phyloP scores from a whole-genome alignment of 305 asterid genomes.

The Fraxinus dipetala region DNA sequence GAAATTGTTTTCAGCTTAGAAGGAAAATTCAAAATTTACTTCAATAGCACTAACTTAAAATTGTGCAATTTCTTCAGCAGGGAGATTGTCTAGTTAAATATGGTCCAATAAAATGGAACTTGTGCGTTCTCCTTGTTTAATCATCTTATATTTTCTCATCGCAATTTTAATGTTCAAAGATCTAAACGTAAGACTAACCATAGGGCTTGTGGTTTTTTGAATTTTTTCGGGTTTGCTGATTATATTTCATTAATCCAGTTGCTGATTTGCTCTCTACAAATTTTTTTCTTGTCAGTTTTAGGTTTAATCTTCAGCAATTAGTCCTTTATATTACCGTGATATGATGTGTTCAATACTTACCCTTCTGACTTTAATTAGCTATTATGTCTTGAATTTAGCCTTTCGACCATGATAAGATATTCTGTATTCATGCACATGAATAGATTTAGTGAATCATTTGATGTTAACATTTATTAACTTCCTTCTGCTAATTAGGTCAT shows the following conservation, averaged over 20 bases:
- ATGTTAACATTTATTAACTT: constrained; percentile 15
- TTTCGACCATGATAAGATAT: not conserved
- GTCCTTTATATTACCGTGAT: constrained; percentile 1
- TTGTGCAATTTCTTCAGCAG: not conserved
- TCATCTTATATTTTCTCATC: not conserved
- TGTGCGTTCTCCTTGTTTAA: not conserved
- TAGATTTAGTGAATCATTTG: constrained; percentile 4
- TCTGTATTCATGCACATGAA: not conserved
- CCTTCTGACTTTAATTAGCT: not conserved
- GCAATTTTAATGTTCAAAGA: not conserved
- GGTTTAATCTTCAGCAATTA: not conserved
- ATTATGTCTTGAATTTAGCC: not conserved
- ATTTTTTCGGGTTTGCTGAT: not conserved
- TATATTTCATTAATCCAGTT: not conserved
- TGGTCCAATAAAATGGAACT: not conserved
- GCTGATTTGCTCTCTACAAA: not conserved
- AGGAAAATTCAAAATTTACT: not conserved
- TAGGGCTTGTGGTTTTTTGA: not conserved
- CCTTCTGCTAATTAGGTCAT: constrained; percentile 52
- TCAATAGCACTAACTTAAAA: not conserved
- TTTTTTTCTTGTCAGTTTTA: not conserved
- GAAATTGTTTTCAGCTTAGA: not conserved
- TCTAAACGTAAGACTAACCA: not conserved
- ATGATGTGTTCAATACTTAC: not conserved
- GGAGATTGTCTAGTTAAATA: not conserved